Conservation (phyloP, 2,329 filamentous ascomycete species). For the Gaeumannomyces tritici region DNA sequence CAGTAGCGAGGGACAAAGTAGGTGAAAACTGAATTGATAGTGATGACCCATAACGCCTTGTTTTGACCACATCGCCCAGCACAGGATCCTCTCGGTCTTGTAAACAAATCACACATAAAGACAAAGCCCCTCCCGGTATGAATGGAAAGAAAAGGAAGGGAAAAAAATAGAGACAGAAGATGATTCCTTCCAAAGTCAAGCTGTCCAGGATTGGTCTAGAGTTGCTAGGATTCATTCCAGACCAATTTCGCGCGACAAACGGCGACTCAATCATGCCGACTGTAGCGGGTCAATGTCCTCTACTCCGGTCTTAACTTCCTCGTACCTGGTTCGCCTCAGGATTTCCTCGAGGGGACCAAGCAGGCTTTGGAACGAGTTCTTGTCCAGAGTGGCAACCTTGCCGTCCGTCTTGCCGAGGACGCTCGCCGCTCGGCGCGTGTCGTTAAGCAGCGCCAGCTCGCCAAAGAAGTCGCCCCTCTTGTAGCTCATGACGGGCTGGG, state of each 20-base stretch:
- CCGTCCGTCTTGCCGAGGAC: conserved; percentile 77
- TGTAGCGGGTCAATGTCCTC: conserved; percentile 61
- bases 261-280: conserved; percentile 13
- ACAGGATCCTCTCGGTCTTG: neutral
- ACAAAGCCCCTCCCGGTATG: neutral
- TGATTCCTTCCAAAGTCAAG: neutral
- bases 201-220: neutral
- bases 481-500: conserved; percentile 68
- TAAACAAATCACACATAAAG: neutral
- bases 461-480: conserved; percentile 94
- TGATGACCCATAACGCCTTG: neutral
- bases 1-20: neutral
- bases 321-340: conserved; percentile 70
- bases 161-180: neutral
- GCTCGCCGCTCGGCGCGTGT: conserved; percentile 85
- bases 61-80: neutral
- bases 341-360: conserved; percentile 90
- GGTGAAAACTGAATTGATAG: neutral
- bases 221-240: neutral
- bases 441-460: conserved; percentile 86
- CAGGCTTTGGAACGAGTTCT: conserved; percentile 89
- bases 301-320: conserved; percentile 49
- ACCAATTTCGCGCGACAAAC: neutral
- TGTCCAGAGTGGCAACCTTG: conserved; percentile 86
- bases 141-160: neutral